phyloP scores from a whole-genome alignment of 2,329 filamentous ascomycete species.

The Cercospora beticola region DNA sequence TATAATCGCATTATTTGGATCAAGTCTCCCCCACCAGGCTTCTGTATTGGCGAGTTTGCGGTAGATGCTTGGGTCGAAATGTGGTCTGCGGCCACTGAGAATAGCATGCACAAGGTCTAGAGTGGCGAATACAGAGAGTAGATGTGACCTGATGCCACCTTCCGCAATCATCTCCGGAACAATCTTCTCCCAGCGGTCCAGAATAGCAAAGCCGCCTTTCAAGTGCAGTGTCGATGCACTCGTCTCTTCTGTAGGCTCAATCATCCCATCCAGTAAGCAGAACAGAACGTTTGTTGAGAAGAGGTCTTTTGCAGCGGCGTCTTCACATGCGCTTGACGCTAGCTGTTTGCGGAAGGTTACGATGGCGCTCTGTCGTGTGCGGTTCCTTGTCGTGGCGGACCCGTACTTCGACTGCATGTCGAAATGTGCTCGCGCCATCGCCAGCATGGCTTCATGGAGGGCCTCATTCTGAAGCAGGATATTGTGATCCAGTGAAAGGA shows the following conservation, averaged over 20 bases:
- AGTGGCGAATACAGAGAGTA: slow-evolving; percentile 20
- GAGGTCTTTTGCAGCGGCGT: slow-evolving; percentile 13
- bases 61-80: slow-evolving; percentile 18
- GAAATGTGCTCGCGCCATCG: slow-evolving; percentile 21
- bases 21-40: slow-evolving; percentile 21
- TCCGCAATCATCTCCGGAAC: slow-evolving; percentile 14
- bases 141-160: slow-evolving; percentile 17
- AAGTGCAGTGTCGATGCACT: slow-evolving; percentile 21
- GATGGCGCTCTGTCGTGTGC: slow-evolving; percentile 19
- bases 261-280: slow-evolving; percentile 23
- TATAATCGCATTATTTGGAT: slow-evolving; percentile 4
- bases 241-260: slow-evolving; percentile 16
- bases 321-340: slow-evolving; percentile 4
- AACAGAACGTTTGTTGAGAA: slow-evolving; percentile 20
- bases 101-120: slow-evolving; percentile 20
- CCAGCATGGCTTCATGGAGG: slow-evolving; percentile 17
- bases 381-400: slow-evolving; percentile 12
- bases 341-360: slow-evolving; percentile 18
- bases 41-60: slow-evolving; percentile 15
- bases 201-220: slow-evolving; percentile 23
- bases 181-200: slow-evolving; percentile 20
- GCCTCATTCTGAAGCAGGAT: slow-evolving; percentile 13
- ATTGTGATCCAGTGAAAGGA: slow-evolving; percentile 13
- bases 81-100: slow-evolving; percentile 17
- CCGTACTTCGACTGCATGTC: slow-evolving; percentile 17